Evolutionary conservation across 768 basidiomycete genomes (phyloP), one percentile per base, ranked within the genome.

Genomic region (Tylopilus vinaceipallidus): DNA sequence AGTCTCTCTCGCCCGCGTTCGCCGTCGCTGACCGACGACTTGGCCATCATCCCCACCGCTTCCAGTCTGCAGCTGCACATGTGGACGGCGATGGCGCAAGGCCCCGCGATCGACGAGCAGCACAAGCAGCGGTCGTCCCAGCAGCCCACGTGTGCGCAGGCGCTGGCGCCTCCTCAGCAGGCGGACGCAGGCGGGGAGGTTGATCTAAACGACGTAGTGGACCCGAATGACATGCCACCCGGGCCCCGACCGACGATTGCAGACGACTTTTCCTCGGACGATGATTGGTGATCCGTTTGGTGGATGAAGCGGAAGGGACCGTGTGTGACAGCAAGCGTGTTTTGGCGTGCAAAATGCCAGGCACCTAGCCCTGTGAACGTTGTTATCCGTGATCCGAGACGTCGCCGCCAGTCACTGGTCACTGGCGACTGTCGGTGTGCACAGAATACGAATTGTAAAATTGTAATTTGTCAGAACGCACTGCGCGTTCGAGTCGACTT

Each of bases 41-140:
- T n/a, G n/a, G n/a, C n/a, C n/a, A n/a, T n/a, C n/a, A n/a, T n/a
- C n/a, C n/a, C n/a, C n/a, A n/a, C n/a, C n/a, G n/a, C n/a, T n/a
- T n/a, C n/a, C 47, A 80, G 77, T 22, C 52, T 73, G 23, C 59
- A 74, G 14, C 55, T 78, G n/a, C 64, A 70, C 20, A 68, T 76
- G 42, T 80, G 76, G 77, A 63, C 58, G 34, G 69, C 70, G 10
- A 77, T 80, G 76, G 63, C 76, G 10, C 71, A 75, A 14, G 75
- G 73, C 3, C 57, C 56, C 13, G 55, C 75, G 17, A 77, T 80
- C 23, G 76, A 79, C 42, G 75, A 80, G 48, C 78, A 79, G 45
- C 64, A 60, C 48, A 55, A 48, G 24, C 17, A 52, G 6, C 65
- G 67, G 1, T 8, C 20, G 14, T 46, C 54, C 30, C 43, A 44